Evolutionary conservation across 345 rosid genomes (phyloP), one percentile per base, ranked within the genome.

Genomic region (Tarenaya hassleriana): DNA sequence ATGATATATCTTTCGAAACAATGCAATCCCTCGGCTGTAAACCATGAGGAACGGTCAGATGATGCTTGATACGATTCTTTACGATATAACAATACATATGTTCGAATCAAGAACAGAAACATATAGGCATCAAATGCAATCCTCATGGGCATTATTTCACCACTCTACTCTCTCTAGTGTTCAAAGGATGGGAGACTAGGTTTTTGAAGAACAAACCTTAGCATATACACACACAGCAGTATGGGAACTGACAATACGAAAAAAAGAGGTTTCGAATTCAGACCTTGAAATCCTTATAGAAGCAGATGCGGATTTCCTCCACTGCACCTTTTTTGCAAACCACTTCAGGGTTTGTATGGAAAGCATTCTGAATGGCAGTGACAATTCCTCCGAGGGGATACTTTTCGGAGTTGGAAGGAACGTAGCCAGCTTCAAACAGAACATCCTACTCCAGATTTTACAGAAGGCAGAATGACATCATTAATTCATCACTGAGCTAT

Each of bases 321-420:
- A 91, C 59, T 41, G 80, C 87, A 37, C 69, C 85, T 41, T 58
- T 82, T 41, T 82, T 77, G 77, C 98, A 91, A 53, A 51, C 52
- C 51, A 91, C 49, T 60, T 63, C 62, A 2, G 98, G 96, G 48
- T 69, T 87, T 52, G 81, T 63, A 57, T 75, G 96, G 76, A 75
- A 86, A 61, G 95, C 90, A 70, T 79, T 84, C 77, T 86, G 81
- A 68, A 91, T 82, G 38, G 91, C 89, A 70, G 95, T 71, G 35
- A 91, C 60, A 15, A 91, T 69, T 35, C 98, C 96, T 58, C 95
- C 95, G 37, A 84, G 77, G 52, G 98, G 98, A 69, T 91, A 91
- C 55, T 76, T 86, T 41, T 87, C 96, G 12, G 81, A 74, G 65
- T 80, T 82, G 52, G 98, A 91, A 63, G 96, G 87, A 68, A 78